A percentile compares a stretch with the other conserved stretches of the same genome.
Conservation (phyloP, 2,329 filamentous ascomycete species). For the Fusarium keratoplasticum region DNA sequence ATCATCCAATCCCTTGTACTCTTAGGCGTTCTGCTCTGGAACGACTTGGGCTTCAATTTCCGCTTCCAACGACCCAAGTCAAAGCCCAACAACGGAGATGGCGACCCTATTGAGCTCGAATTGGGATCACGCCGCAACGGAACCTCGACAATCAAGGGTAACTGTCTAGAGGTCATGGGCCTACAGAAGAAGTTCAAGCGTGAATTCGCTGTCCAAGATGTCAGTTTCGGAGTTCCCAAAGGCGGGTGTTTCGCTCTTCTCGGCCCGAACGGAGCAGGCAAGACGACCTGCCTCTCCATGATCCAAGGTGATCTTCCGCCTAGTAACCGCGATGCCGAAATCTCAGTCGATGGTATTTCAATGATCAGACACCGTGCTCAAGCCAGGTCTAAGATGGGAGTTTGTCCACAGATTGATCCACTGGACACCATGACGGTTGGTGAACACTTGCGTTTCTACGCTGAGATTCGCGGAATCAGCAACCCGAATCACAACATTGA, state of each 20-base stretch:
- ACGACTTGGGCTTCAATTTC: background rate
- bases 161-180: background rate
- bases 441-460: conserved; percentile 80
- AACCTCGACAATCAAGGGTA: background rate
- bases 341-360: conserved; percentile 76
- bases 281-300: conserved; percentile 15
- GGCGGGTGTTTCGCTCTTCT: conserved; percentile 14
- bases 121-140: background rate
- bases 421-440: conserved; percentile 80
- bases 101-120: background rate
- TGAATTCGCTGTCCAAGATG: background rate
- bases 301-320: conserved; percentile 18
- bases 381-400: conserved; percentile 73
- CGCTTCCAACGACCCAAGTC: background rate
- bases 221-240: background rate
- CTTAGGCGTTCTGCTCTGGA: background rate
- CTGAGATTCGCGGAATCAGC: conserved; percentile 73
- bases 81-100: background rate
- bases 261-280: conserved; percentile 18
- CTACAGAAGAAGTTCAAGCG: background rate
- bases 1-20: background rate
- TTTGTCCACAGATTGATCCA: conserved; percentile 80
- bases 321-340: conserved; percentile 52
- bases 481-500: conserved; percentile 59
- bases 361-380: conserved; percentile 72